Percentiles rank a stretch among this genome's conserved stretches.
Conservation (phyloP, 805 yeast genomes). For the Yamadazyma tumulicola region DNA sequence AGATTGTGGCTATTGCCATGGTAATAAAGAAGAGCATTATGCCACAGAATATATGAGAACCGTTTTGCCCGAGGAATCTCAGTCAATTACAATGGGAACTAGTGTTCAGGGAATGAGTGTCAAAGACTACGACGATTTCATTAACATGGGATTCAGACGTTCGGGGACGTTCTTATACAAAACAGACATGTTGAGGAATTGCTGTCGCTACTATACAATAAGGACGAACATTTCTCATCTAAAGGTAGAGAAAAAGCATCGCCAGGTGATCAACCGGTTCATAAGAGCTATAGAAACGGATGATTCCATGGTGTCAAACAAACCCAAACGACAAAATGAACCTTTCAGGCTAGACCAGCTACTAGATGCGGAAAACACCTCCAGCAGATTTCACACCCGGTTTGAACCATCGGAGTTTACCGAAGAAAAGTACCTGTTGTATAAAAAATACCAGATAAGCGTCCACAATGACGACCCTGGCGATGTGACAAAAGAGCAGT, state of each 20-base stretch:
- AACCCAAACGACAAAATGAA: conserved; percentile 4
- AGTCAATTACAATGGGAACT: conserved; percentile 32
- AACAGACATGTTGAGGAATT: conserved; percentile 65
- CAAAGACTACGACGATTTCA: conserved; percentile 56
- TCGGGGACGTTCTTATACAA: conserved; percentile 66
- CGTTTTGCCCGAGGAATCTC: conserved; percentile 13
- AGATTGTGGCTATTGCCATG: conserved; percentile 74
- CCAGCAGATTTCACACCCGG: conserved; percentile 35
- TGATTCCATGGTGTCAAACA: background rate
- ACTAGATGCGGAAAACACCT: conserved; percentile 36
- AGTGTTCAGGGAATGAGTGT: conserved; percentile 45
- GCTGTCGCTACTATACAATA: conserved; percentile 80
- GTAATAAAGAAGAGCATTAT: conserved; percentile 37
- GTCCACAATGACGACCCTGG: conserved; percentile 63
- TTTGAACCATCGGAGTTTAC: conserved; percentile 53
- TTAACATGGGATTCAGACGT: conserved; percentile 75
- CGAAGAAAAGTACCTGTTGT: conserved; percentile 59
- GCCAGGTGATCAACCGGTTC: conserved; percentile 63
- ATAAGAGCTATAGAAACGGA: conserved; percentile 31
- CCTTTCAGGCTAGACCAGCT: conserved; percentile 29
- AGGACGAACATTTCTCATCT: conserved; percentile 51
- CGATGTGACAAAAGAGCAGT: conserved; percentile 45
- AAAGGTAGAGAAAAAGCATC: conserved; percentile 59
- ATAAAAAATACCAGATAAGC: conserved; percentile 61
- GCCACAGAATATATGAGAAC: conserved; percentile 28